A percentile compares a stretch with the other conserved stretches of the same genome.
Evolutionary conservation across 2,329 filamentous ascomycete genomes (phyloP).

Genomic region (Trichothecium roseum): DNA sequence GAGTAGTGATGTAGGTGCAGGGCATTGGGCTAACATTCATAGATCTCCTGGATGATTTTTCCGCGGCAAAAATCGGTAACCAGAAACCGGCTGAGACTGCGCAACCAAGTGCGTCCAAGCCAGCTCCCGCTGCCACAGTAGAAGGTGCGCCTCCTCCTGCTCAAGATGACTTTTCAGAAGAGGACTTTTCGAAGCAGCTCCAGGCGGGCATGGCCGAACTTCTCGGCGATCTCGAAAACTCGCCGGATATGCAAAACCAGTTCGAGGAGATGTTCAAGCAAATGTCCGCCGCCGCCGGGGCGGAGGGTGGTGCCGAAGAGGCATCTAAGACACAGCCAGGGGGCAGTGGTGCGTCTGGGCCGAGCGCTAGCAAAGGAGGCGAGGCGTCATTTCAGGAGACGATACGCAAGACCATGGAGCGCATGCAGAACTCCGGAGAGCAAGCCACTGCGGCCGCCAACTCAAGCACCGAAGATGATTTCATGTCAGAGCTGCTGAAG

Average conservation of each 20-base stretch:
- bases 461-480: conserved; percentile 60
- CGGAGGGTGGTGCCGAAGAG: conserved; percentile 11
- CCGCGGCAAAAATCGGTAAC: conserved; percentile 43
- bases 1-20: no score
- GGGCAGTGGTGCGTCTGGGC: conserved; percentile 21
- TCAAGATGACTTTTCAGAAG: conserved; percentile 47
- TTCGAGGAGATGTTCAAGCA: conserved; percentile 72
- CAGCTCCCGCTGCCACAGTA: conserved; percentile 15
- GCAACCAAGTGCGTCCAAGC: conserved; percentile 10
- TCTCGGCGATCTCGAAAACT: conserved; percentile 58
- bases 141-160: conserved; percentile 9
- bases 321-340: conserved; percentile 13
- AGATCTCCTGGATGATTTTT: conserved; percentile 94
- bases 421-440: conserved; percentile 83
- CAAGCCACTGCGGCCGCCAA: conserved; percentile 72
- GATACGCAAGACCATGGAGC: conserved; percentile 87
- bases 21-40: not conserved
- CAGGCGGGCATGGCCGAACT: conserved; percentile 83
- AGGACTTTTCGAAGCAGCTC: conserved; percentile 76
- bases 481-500: conserved; percentile 86
- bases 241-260: conserved; percentile 64
- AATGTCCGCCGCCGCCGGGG: conserved; percentile 42
- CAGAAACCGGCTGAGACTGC: conserved; percentile 12
- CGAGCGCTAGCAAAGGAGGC: conserved; percentile 18
- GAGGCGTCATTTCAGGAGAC: conserved; percentile 81